phyloP scores from a whole-genome alignment of 305 asterid species.

The Plantago lanceolata region DNA sequence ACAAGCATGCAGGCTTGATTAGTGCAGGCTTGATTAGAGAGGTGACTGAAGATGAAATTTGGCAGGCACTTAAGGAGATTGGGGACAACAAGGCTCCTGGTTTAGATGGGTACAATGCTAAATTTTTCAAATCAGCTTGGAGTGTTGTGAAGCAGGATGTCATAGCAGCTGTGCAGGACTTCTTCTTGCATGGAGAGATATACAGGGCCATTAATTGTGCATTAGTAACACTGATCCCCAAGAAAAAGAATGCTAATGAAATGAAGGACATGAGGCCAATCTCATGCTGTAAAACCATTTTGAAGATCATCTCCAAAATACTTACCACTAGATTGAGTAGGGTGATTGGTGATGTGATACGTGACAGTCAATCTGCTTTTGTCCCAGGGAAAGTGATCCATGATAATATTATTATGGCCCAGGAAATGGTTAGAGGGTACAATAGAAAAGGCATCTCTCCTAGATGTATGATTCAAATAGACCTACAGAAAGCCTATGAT shows the following conservation, averaged over 20 bases:
- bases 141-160: background rate
- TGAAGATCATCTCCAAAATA: too few relatives aligned
- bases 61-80: background rate
- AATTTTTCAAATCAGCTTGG: background rate
- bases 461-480: too few relatives aligned
- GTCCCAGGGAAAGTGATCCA: conserved; percentile 21
- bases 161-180: background rate
- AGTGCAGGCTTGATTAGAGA: background rate
- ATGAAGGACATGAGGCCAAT: too few relatives aligned
- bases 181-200: background rate
- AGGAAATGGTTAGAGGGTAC: too few relatives aligned
- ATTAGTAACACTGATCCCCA: background rate
- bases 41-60: background rate
- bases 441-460: too few relatives aligned
- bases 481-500: too few relatives aligned
- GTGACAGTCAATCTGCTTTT: too few relatives aligned
- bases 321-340: too few relatives aligned
- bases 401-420: too few relatives aligned
- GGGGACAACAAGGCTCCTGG: background rate
- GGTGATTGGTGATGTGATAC: too few relatives aligned
- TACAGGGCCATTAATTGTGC: background rate
- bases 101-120: background rate
- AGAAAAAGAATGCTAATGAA: background rate
- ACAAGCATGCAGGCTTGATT: background rate
- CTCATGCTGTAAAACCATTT: conserved; percentile 22